Evolutionary conservation across 1,139 yeast species (phyloP).

Genomic region (Candida sp.): DNA sequence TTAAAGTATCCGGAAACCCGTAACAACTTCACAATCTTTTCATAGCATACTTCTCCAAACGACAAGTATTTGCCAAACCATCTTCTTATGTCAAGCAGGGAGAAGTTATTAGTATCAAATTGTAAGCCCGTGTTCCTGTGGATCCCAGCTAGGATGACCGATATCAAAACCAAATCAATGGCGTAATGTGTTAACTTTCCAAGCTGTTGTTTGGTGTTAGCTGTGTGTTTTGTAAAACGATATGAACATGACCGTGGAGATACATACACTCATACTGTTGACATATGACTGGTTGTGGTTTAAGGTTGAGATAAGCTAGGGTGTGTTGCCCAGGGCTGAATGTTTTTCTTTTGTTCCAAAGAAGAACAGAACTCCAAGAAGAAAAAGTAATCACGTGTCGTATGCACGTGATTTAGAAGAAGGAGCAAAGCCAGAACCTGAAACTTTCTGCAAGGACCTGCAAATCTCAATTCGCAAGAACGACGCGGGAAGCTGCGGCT

Average conservation of each 20-base stretch:
- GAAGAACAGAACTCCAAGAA: not conserved
- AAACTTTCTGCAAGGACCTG: no score
- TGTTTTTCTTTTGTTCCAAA: not conserved
- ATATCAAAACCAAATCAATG: conserved; percentile 60
- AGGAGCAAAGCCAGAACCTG: no score
- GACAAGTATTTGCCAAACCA: conserved; percentile 57
- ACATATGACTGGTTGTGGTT: not conserved
- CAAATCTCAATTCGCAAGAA: no score
- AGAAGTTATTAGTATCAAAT: conserved; percentile 48
- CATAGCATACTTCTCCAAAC: conserved; percentile 59
- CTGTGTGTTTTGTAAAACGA: not conserved
- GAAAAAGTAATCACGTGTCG: not conserved
- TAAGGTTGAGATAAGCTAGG: not conserved
- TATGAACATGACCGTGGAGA: not conserved
- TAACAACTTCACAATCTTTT: conserved; percentile 41
- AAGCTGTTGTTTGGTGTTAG: conserved; percentile 27
- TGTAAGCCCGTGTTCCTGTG: conserved; percentile 66
- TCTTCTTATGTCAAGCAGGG: conserved; percentile 56
- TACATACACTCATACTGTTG: conserved; percentile 1
- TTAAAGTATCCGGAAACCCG: conserved; percentile 48
- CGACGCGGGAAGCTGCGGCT: no score
- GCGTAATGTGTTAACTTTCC: conserved; percentile 61
- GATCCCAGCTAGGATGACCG: conserved; percentile 68
- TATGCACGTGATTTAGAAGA: not conserved
- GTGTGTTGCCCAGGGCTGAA: not conserved